Conservation (phyloP, 345 rosid species). For the Gossypium arboreum region DNA sequence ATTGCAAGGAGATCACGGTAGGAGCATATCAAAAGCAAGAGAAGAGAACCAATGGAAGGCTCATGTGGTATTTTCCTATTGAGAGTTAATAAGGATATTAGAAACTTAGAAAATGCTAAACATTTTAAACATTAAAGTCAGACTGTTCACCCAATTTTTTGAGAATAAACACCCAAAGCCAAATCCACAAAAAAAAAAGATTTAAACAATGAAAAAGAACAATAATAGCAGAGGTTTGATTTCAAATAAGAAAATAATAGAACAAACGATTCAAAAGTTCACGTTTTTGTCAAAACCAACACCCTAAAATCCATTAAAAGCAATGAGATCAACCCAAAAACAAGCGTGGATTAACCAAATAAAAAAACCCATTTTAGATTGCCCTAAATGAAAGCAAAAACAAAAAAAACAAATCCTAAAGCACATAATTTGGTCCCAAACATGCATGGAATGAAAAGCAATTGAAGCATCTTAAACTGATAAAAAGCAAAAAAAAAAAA, state of each 20-base stretch:
- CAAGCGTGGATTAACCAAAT: conserved; percentile 16
- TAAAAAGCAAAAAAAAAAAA: background rate
- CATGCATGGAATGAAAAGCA: background rate
- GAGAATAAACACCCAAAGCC: too few relatives aligned
- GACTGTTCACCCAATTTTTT: too few relatives aligned
- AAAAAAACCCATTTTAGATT: conserved; percentile 20
- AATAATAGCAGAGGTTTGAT: background rate
- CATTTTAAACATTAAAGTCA: too few relatives aligned
- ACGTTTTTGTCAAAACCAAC: background rate
- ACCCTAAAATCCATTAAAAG: background rate
- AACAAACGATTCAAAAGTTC: background rate
- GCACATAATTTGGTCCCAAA: background rate
- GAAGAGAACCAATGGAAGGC: too few relatives aligned
- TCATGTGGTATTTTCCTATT: too few relatives aligned
- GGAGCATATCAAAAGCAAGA: too few relatives aligned
- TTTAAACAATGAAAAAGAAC: too few relatives aligned
- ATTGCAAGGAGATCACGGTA: too few relatives aligned
- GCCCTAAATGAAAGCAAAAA: conserved; percentile 5
- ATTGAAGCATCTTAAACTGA: conserved; percentile 5
- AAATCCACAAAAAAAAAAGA: too few relatives aligned
- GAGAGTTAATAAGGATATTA: too few relatives aligned
- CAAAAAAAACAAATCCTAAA: background rate
- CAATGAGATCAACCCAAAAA: conserved; percentile 14
- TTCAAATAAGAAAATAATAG: background rate
- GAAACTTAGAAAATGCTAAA: too few relatives aligned